Percentiles rank a stretch among this genome's conserved stretches.
phyloP scores from a whole-genome alignment of 768 basidiomycete species.

The Kwoniella bestiolae region DNA sequence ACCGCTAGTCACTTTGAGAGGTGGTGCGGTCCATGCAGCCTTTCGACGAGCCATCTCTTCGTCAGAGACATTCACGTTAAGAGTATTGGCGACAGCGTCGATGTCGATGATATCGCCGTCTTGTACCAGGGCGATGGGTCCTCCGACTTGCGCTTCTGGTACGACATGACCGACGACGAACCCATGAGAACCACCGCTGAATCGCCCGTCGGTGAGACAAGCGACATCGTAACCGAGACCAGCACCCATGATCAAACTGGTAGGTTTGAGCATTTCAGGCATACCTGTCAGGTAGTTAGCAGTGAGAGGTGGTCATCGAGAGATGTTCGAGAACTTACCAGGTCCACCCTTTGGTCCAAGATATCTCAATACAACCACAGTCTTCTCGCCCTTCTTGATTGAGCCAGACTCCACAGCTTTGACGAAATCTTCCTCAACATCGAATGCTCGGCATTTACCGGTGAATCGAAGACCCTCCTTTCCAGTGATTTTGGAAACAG shows the following conservation, averaged over 20 bases:
- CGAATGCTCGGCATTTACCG: slow-evolving; percentile 91
- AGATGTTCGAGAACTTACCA: slow-evolving; percentile 64
- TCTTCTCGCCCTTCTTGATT: slow-evolving; percentile 94
- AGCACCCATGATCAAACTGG: slow-evolving; percentile 97
- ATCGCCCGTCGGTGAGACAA: slow-evolving; percentile 95
- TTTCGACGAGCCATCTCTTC: slow-evolving; percentile 78
- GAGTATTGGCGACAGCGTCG: slow-evolving; percentile 54
- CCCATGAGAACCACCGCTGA: slow-evolving; percentile 96
- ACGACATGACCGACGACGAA: slow-evolving; percentile 93
- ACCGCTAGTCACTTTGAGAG: slow-evolving; percentile 65
- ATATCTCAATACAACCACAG: slow-evolving; percentile 91
- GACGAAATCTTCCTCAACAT: slow-evolving; percentile 84
- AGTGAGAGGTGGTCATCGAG: background rate
- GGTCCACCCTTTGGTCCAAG: slow-evolving; percentile 97
- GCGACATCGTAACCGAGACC: slow-evolving; percentile 95
- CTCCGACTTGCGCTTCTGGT: slow-evolving; percentile 92
- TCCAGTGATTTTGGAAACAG: slow-evolving; percentile 91
- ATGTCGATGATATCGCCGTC: slow-evolving; percentile 70
- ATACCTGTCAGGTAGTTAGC: slow-evolving; percentile 64
- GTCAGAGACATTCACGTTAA: slow-evolving; percentile 65
- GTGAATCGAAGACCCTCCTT: slow-evolving; percentile 85
- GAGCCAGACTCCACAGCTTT: slow-evolving; percentile 83
- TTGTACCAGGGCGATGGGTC: slow-evolving; percentile 85
- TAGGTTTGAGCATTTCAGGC: slow-evolving; percentile 99
- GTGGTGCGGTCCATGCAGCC: slow-evolving; percentile 77